A percentile compares a stretch with the other conserved stretches of the same genome.
phyloP scores from a whole-genome alignment of 2,329 filamentous ascomycete species.

The Diatrype stigma region DNA sequence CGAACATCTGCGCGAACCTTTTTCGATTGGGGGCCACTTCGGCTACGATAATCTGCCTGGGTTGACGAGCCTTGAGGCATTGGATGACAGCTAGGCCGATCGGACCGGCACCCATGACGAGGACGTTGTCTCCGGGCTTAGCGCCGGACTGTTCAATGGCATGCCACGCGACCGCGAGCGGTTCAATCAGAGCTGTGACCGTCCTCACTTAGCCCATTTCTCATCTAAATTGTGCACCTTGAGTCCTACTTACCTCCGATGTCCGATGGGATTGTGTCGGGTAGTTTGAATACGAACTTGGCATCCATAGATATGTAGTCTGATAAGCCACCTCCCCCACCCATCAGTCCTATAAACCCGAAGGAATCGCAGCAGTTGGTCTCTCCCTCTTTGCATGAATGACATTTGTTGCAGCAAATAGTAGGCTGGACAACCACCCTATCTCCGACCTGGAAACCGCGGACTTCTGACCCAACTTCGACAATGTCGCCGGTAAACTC shows the following conservation, averaged over 20 bases:
- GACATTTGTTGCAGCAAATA: conserved; percentile 53
- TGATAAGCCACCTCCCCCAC: conserved; percentile 50
- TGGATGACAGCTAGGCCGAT: conserved; percentile 59
- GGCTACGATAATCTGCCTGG: conserved; percentile 51
- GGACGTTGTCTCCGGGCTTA: conserved; percentile 39
- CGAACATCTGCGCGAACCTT: conserved; percentile 48
- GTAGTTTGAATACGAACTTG: conserved; percentile 44
- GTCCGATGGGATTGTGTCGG: conserved; percentile 47
- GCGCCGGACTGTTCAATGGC: conserved; percentile 48
- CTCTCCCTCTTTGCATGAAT: conserved; percentile 46
- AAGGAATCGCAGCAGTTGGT: conserved; percentile 56
- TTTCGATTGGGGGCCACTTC: conserved; percentile 50
- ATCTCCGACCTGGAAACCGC: conserved; percentile 47
- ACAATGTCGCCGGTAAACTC: conserved; percentile 59
- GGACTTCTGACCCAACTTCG: conserved; percentile 50
- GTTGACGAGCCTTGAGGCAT: conserved; percentile 50
- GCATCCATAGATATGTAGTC: conserved; percentile 50
- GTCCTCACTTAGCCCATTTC: conserved; percentile 7
- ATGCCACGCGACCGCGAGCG: conserved; percentile 62
- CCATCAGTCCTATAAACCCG: conserved; percentile 29
- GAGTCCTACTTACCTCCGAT: conserved; percentile 32
- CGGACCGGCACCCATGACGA: conserved; percentile 59
- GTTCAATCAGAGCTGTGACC: conserved; percentile 53
- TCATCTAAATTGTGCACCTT: conserved; percentile 2
- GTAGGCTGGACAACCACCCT: conserved; percentile 57